A percentile compares a stretch with the other conserved stretches of the same genome.
Conservation (phyloP, 306 rosid genomes). For the Malus sylvestris region DNA sequence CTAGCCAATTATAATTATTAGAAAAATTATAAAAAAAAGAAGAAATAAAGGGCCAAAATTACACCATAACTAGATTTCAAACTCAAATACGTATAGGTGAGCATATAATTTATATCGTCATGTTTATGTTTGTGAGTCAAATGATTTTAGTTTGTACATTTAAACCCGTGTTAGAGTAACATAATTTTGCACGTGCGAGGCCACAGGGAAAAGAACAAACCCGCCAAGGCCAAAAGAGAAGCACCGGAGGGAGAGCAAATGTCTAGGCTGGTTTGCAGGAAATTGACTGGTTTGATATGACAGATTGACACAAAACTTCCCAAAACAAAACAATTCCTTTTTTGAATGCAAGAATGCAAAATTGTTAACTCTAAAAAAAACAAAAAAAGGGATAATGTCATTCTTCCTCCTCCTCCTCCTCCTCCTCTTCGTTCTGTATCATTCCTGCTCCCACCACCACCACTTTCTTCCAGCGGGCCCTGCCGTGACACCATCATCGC, state of each 20-base stretch:
- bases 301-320: conserved; percentile 15
- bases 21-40: no score
- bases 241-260: conserved; percentile 30
- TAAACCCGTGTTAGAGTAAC: neutral
- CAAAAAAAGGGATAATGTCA: conserved; percentile 21
- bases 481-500: conserved; percentile 24
- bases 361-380: conserved; percentile 3
- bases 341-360: conserved; percentile 34
- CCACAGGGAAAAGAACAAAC: neutral
- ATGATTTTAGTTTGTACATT: neutral
- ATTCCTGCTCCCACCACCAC: conserved; percentile 29
- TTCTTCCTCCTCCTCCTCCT: conserved; percentile 9
- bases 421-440: neutral
- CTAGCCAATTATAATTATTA: no score
- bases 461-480: conserved; percentile 35
- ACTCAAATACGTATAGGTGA: neutral
- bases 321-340: conserved; percentile 25
- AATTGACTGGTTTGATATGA: conserved; percentile 38
- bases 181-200: neutral
- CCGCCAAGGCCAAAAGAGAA: neutral
- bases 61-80: neutral
- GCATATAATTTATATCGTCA: neutral
- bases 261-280: conserved; percentile 43
- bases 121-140: neutral
- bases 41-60: no score